Evolutionary conservation across 2,329 filamentous ascomycete species (phyloP), one percentile per base, ranked within the genome.

Genomic region (Didymella pomorum): DNA sequence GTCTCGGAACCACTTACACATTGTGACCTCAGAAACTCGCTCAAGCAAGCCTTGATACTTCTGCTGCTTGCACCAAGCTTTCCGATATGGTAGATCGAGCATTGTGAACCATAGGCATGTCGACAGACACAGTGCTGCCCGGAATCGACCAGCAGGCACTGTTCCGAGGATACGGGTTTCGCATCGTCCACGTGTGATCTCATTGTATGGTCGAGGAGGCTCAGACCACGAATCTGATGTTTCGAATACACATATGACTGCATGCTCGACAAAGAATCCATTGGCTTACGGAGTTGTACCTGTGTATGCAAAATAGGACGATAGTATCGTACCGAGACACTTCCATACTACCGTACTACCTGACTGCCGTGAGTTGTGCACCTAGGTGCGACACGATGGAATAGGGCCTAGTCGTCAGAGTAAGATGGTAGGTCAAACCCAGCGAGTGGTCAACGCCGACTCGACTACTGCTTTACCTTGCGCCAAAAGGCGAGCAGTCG

Each of bases 1-100:
- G 23, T 74, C 71, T 4, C 45, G 47, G 12, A 72, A 53, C 10
- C 71, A 33, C 49, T 73, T 75, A 65, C 69, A 72, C 10, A 75
- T 44, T 0, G 70, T 70, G 1, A 61, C 43, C 44, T 75, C 72
- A 5, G 67, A 62, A 9, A 65, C 41, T 1, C 41, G 31, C 7
- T 43, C 11, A 4, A 26, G 37, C 7, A 29, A 39, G 6, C 49
- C 21, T 10, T 52, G 31, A 21, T 47, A 41, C 3, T 16, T 23
- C 12, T 63, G 46, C n/a, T 65, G 49, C 2, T 6, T 4, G 10
- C 28, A 31, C 56, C 61, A 59, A 4, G n/a, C 42, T 5, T 21
- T 14, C 4, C 29, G 35, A 1, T 44, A 37, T 14, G 53, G 55
- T 12, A 25, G 7, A 2, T 43, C 14, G 18, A 26, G 23, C 41